Percentiles rank a stretch among this genome's conserved stretches.
These are phyloP conservation scores for Fraxinus americana DNA, from an alignment of 257 asterid genomes.

Conservation along the genomic window DNA sequence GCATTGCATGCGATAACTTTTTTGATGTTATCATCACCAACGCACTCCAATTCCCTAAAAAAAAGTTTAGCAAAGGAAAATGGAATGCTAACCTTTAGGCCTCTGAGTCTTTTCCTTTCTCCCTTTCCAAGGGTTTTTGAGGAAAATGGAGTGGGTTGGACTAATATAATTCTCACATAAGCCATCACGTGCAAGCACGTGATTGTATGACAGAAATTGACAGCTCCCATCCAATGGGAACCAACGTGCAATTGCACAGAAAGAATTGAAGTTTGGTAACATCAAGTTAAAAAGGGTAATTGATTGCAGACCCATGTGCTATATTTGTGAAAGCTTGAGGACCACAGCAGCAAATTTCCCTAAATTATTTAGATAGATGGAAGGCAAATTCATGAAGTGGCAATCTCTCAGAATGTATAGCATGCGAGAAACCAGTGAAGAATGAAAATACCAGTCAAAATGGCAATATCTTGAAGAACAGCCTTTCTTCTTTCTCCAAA, in stretches of 20 bases:
- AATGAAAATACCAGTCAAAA: conserved; percentile 64
- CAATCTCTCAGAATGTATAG: neutral
- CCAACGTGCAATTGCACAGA: neutral
- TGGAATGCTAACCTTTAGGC: neutral
- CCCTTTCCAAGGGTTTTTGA: neutral
- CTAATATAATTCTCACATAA: neutral
- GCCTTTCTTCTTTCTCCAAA: conserved; percentile 98
- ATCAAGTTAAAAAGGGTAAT: neutral
- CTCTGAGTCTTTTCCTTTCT: neutral
- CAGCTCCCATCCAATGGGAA: neutral
- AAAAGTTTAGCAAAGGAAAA: neutral
- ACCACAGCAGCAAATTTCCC: neutral
- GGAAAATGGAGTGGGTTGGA: neutral
- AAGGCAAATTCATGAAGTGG: neutral
- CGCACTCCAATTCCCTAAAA: neutral
- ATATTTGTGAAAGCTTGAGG: neutral
- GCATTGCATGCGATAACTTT: neutral
- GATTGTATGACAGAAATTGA: neutral
- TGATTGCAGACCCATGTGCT: neutral
- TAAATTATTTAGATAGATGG: neutral
- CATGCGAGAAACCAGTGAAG: conserved; percentile 9
- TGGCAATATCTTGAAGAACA: conserved; percentile 95
- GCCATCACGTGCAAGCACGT: neutral
- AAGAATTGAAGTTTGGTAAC: neutral
- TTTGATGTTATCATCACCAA: neutral